Evolutionary conservation across 345 rosid species (phyloP), one percentile per base, ranked within the genome.

Genomic region (Arabidopsis suecica): DNA sequence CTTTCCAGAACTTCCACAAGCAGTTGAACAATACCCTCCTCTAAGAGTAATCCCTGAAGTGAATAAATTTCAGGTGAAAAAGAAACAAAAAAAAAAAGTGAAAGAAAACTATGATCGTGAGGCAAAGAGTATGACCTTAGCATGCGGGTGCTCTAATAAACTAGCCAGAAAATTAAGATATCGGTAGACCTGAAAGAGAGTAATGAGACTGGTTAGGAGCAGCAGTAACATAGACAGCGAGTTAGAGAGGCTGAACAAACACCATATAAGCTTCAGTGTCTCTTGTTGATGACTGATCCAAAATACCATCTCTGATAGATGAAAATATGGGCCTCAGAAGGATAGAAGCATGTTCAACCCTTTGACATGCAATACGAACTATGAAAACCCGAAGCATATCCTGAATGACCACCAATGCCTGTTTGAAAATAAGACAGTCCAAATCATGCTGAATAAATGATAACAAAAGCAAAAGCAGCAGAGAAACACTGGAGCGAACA

Each of bases 351-450:
- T 84, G 84, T 78, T 85, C 93, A 76, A 76, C 77, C 68, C 87
- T 92, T 83, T 85, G 94, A 83, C 79, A 82, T 78, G 96, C 93
- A 74, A 90, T 66, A 28, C 97, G 98, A 77, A 89, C 72, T 50
- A 95, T 83, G 83, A 95, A 93, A 80, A 95, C 91, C 71, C 96
- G 85, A 79, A 95, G 92, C 96, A 95, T 92, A 83, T 92, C 98
- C 83, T 86, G 93, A 75, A 92, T 86, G 79, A 95, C 98, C 59
- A 81, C 89, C 83, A 90, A 80, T 40, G 88, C 86, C 99, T 95
- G 89, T 66, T 64, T 62, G 75, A 64, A 70, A 62, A 36, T 44
- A 48, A 63, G 60, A 77, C 58, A 51, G 42, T 51, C 25, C 50
- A 72, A 56, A 44, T 80, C 55, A 78, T 61, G 25, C 38, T 44